Evolutionary conservation across 2,329 filamentous ascomycete species (phyloP).

Genomic region (Paraphoma sp.): DNA sequence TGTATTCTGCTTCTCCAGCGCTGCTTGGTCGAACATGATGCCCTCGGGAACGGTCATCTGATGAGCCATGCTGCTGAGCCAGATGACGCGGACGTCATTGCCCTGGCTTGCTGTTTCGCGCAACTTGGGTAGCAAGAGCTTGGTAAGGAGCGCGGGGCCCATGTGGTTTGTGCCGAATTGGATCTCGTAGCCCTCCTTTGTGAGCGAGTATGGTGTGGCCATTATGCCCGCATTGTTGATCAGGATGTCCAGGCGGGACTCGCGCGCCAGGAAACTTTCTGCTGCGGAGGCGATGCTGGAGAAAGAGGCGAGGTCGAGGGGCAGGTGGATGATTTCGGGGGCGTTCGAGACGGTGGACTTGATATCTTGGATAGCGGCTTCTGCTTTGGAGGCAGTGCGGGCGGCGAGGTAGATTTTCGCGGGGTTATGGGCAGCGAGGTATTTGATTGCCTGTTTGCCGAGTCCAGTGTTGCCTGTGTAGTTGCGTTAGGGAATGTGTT

Average conservation of each 20-base stretch:
- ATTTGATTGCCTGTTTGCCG: slow-evolving; percentile 54
- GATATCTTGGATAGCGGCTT: slow-evolving; percentile 50
- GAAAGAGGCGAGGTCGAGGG: slow-evolving; percentile 53
- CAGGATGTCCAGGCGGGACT: slow-evolving; percentile 54
- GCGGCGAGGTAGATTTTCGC: slow-evolving; percentile 56
- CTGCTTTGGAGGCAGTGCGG: slow-evolving; percentile 51
- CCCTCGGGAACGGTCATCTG: slow-evolving; percentile 29
- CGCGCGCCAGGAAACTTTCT: slow-evolving; percentile 40
- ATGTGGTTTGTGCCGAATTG: slow-evolving; percentile 61
- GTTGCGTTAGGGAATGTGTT: slow-evolving; percentile 2
- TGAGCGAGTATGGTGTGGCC: slow-evolving; percentile 45
- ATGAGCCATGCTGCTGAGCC: slow-evolving; percentile 45
- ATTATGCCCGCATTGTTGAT: slow-evolving; percentile 58
- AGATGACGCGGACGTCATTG: slow-evolving; percentile 56
- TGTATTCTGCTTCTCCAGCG: slow-evolving; percentile 37
- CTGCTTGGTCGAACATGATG: slow-evolving; percentile 45
- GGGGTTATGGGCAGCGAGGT: slow-evolving; percentile 54
- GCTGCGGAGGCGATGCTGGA: slow-evolving; percentile 49
- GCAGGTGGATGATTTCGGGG: slow-evolving; percentile 46
- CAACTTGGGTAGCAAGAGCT: slow-evolving; percentile 53
- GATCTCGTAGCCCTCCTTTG: slow-evolving; percentile 58
- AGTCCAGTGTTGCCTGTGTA: slow-evolving; percentile 54
- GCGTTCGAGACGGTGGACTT: slow-evolving; percentile 42
- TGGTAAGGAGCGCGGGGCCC: slow-evolving; percentile 58
- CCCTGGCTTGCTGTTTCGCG: slow-evolving; percentile 48